phyloP scores from a whole-genome alignment of 352 stramenopile genomes.

The Pythium aquatile region DNA sequence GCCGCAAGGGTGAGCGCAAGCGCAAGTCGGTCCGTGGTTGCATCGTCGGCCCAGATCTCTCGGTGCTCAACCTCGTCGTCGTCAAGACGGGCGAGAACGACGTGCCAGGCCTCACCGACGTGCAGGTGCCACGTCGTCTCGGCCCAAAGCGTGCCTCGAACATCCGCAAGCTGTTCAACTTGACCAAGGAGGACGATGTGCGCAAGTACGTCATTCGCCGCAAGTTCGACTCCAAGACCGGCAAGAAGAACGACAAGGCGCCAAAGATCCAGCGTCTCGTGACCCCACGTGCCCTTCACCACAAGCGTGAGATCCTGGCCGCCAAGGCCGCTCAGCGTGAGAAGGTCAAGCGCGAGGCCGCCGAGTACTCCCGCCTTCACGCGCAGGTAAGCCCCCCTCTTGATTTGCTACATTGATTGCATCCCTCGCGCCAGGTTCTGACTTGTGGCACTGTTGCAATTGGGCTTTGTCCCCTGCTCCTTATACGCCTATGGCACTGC shows the following conservation, averaged over 20 bases:
- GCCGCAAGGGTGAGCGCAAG: conserved; percentile 96
- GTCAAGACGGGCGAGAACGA: conserved; percentile 96
- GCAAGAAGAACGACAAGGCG: conserved; percentile 97
- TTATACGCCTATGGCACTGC: conserved; percentile 94
- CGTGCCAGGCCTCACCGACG: conserved; percentile 97
- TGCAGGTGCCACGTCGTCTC: conserved; percentile 94
- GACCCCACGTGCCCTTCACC: conserved; percentile 96
- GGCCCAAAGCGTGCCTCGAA: conserved; percentile 99
- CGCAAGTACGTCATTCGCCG: conserved; percentile 99
- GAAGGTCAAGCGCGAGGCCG: conserved; percentile 93
- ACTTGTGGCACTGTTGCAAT: conserved; percentile 38
- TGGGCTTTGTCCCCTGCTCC: conserved; percentile 69
- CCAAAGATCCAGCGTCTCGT: conserved; percentile 99
- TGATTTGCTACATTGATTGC: conserved; percentile 8
- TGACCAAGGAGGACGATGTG: conserved; percentile 99
- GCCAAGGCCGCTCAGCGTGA: conserved; percentile 87
- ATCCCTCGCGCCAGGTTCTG: conserved; percentile 26
- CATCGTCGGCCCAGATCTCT: conserved; percentile 99
- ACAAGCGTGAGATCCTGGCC: conserved; percentile 90
- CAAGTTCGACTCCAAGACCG: conserved; percentile 99
- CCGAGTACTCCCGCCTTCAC: conserved; percentile 98
- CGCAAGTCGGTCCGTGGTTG: conserved; percentile 99
- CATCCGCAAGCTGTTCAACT: conserved; percentile 99
- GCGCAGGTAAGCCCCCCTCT: conserved; percentile 64
- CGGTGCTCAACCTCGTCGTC: conserved; percentile 99